These are phyloP conservation scores for Lecanosticta acicola DNA, from an alignment of 2,329 filamentous ascomycete species.

Conservation along the genomic window DNA sequence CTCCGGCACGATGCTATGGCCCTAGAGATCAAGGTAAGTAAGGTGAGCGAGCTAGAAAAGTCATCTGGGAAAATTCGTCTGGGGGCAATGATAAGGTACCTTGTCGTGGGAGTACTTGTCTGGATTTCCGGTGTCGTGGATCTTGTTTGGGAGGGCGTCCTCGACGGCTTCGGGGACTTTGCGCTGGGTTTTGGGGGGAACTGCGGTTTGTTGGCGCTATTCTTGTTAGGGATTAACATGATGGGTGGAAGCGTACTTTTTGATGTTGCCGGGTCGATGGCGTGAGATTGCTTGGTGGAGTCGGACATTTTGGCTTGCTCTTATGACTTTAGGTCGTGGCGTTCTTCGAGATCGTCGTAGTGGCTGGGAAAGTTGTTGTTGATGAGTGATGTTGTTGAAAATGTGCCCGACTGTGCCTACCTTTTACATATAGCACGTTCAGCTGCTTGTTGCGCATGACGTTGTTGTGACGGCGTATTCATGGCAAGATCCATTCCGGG, in stretches of 20 bases:
- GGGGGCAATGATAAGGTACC: constrained; percentile 6
- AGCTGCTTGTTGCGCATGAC: too few species aligned
- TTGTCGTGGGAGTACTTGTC: constrained; percentile 3
- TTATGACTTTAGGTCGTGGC: too few species aligned
- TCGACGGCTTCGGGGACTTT: constrained; percentile 9
- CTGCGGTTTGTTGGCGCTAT: constrained; percentile 1
- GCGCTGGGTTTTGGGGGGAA: constrained; percentile 8
- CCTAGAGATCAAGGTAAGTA: too few species aligned
- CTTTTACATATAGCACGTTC: too few species aligned
- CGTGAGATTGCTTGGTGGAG: constrained; percentile 4
- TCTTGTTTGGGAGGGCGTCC: constrained; percentile 11
- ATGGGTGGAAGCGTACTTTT: background rate
- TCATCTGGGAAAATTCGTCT: constrained; percentile 9
- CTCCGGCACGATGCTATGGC: constrained; percentile 10
- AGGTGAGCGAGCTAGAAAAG: too few species aligned
- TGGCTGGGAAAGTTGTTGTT: too few species aligned
- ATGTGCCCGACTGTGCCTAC: too few species aligned
- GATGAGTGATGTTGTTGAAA: too few species aligned
- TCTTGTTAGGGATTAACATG: background rate
- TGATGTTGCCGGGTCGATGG: constrained; percentile 4
- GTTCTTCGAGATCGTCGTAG: too few species aligned
- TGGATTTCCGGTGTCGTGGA: constrained; percentile 8
- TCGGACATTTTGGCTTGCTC: background rate
- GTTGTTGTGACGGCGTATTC: too few species aligned
- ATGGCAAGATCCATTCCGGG: too few species aligned